Evolutionary conservation across 2,329 filamentous ascomycete genomes (phyloP).

Genomic region (Rhynchosporium secalis): DNA sequence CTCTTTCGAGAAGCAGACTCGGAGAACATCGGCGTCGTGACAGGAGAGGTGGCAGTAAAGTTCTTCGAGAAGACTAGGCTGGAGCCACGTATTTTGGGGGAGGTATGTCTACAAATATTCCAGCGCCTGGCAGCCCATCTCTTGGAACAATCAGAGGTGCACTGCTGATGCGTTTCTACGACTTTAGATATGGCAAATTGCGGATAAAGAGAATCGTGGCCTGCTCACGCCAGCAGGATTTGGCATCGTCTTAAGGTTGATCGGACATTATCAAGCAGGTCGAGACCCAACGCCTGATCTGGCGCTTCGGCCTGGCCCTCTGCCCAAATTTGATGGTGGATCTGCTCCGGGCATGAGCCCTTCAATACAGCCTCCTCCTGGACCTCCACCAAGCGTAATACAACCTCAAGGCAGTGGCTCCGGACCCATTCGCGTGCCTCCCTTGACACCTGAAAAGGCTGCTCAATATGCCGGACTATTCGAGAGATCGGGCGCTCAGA

Average conservation of each 20-base stretch:
- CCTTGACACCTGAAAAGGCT: constrained; percentile 84
- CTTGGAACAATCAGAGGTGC: not conserved
- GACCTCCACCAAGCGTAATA: constrained; percentile 44
- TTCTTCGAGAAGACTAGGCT: constrained; percentile 97
- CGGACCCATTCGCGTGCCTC: constrained; percentile 80
- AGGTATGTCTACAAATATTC: constrained; percentile 52
- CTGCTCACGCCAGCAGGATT: constrained; percentile 92
- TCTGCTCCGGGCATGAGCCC: constrained; percentile 42
- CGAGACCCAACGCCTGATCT: constrained; percentile 78
- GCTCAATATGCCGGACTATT: constrained; percentile 87
- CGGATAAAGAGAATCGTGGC: constrained; percentile 93
- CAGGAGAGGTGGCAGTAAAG: constrained; percentile 91
- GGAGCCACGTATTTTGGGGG: constrained; percentile 80
- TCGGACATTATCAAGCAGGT: constrained; percentile 91
- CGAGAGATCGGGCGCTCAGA: constrained; percentile 79
- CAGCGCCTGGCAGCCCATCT: not conserved
- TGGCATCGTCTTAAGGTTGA: constrained; percentile 87
- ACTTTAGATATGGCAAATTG: constrained; percentile 93
- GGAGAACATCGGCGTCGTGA: constrained; percentile 89
- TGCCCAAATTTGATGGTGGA: constrained; percentile 89
- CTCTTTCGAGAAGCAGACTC: constrained; percentile 92
- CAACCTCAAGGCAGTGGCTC: constrained; percentile 60
- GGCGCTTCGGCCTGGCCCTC: constrained; percentile 80
- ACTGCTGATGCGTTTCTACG: constrained; percentile 30
- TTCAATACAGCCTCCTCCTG: constrained; percentile 52